Evolutionary conservation across 768 basidiomycete species (phyloP).

Genomic region (Suillus luteus): DNA sequence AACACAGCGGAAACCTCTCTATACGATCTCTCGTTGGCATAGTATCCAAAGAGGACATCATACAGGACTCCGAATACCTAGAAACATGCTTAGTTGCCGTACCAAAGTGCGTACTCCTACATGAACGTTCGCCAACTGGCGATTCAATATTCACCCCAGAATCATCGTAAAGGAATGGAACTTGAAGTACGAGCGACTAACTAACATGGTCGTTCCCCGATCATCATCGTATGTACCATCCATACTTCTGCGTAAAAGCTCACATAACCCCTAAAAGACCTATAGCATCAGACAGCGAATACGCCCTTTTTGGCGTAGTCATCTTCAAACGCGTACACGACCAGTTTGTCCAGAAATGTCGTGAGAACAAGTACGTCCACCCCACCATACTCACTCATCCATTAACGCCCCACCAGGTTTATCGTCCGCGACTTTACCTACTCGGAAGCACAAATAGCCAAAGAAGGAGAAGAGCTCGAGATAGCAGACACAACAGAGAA

Average conservation of each 20-base stretch:
- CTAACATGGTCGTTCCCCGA: constrained; percentile 90
- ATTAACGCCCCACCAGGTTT: constrained; percentile 54
- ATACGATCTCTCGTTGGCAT: constrained; percentile 84
- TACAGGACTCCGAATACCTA: constrained; percentile 90
- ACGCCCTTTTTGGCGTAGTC: constrained; percentile 79
- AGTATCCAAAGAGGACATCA: constrained; percentile 78
- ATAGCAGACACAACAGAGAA: constrained; percentile 86
- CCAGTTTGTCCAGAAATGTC: constrained; percentile 89
- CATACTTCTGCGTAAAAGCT: constrained; percentile 15
- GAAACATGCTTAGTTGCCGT: constrained; percentile 93
- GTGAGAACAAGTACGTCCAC: constrained; percentile 83
- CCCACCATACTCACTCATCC: neutral
- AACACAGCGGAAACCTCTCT: constrained; percentile 87
- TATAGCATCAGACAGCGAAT: constrained; percentile 87
- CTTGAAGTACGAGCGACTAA: constrained; percentile 82
- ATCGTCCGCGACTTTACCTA: constrained; percentile 93
- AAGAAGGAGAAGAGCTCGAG: constrained; percentile 80
- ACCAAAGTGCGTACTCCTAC: constrained; percentile 67
- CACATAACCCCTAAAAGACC: constrained; percentile 43
- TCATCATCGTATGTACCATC: constrained; percentile 69
- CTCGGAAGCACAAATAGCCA: constrained; percentile 78
- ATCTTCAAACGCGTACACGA: constrained; percentile 91
- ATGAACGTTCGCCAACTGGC: constrained; percentile 12
- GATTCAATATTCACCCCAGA: constrained; percentile 43
- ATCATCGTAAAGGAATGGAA: constrained; percentile 87